Percentiles rank a stretch among this genome's conserved stretches.
These are phyloP conservation scores for Domatiomyces globalis DNA, from an alignment of 2,329 filamentous ascomycete genomes.

Conservation along the genomic window DNA sequence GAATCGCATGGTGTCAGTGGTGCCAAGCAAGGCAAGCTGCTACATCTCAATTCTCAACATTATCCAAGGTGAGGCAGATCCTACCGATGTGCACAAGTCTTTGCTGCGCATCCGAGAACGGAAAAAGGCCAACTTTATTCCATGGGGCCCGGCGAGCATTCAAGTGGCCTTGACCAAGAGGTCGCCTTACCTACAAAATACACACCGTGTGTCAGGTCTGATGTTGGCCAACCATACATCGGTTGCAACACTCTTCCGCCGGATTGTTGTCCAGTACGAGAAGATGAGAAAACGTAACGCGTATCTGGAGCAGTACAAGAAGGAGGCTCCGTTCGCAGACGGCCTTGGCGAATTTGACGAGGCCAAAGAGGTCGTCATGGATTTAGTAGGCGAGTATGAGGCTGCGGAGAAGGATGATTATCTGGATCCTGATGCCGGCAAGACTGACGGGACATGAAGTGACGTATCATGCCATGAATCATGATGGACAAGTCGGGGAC, in stretches of 20 bases:
- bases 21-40: constrained; percentile 90
- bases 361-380: constrained; percentile 76
- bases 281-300: constrained; percentile 91
- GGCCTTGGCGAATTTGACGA: constrained; percentile 92
- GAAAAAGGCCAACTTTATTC: constrained; percentile 87
- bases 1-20: constrained; percentile 97
- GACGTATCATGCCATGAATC: neutral
- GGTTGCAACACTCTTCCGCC: constrained; percentile 90
- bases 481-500: neutral
- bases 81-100: constrained; percentile 96
- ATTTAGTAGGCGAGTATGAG: constrained; percentile 88
- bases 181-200: constrained; percentile 88
- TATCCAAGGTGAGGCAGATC: constrained; percentile 95
- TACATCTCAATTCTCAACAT: constrained; percentile 99
- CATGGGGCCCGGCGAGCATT: constrained; percentile 95
- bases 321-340: constrained; percentile 82
- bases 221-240: constrained; percentile 98
- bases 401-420: constrained; percentile 86
- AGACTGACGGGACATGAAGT: constrained; percentile 8
- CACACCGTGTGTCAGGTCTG: constrained; percentile 83
- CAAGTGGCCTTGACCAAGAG: constrained; percentile 94
- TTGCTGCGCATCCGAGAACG: constrained; percentile 89
- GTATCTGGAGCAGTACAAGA: constrained; percentile 92
- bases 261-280: constrained; percentile 84
- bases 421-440: constrained; percentile 51